Percentiles rank a stretch among this genome's conserved stretches.
Evolutionary conservation across 257 asterid species (phyloP).

Genomic region (Solanum rostratum): DNA sequence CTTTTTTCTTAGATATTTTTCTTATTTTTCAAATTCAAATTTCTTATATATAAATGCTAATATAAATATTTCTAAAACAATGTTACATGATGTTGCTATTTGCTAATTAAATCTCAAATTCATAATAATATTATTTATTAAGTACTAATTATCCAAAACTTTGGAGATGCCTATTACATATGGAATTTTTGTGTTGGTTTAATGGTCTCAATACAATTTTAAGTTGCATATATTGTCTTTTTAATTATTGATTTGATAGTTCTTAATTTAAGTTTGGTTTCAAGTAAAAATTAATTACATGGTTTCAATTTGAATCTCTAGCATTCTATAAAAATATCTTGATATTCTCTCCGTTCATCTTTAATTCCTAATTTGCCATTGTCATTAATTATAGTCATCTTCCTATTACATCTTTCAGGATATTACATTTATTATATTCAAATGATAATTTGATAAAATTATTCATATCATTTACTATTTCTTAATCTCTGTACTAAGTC

Average conservation of each 20-base stretch:
- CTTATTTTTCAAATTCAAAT: background rate
- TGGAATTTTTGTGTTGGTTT: background rate
- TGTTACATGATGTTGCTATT: background rate
- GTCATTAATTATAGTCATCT: no score
- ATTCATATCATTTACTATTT: no score
- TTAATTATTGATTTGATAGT: no score
- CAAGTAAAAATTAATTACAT: no score
- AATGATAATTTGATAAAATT: no score
- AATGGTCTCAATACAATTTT: background rate
- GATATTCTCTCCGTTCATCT: no score
- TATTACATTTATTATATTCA: no score
- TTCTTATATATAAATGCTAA: background rate
- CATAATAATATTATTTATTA: background rate
- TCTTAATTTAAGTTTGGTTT: no score
- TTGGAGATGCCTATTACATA: background rate
- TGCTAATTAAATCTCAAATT: background rate
- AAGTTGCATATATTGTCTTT: background rate
- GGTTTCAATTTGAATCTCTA: background rate
- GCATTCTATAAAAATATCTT: background rate
- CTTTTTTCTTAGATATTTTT: background rate
- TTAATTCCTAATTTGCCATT: no score
- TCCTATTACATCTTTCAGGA: no score
- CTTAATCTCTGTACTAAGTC: no score
- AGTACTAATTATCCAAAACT: background rate
- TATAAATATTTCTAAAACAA: background rate